Evolutionary conservation across 805 yeast species (phyloP).

Genomic region (Tetrapisispora pingtungensis): DNA sequence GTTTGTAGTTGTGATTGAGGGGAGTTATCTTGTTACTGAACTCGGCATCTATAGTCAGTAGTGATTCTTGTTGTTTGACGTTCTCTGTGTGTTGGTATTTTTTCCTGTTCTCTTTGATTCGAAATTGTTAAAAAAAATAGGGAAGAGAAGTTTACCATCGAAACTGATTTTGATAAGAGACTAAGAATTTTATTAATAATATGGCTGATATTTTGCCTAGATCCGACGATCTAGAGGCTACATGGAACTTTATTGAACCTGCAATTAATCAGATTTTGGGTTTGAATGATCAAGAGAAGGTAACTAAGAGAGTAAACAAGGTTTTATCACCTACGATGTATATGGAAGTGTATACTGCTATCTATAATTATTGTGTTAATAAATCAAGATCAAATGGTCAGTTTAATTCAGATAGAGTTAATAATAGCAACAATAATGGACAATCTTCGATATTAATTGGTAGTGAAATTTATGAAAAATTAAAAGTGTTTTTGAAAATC

Average conservation of each 20-base stretch:
- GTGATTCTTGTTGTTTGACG: no score
- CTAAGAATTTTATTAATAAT: no score
- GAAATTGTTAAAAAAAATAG: no score
- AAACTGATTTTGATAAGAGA: no score
- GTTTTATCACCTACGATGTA: slow-evolving; percentile 64
- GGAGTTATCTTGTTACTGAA: no score
- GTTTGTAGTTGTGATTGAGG: no score
- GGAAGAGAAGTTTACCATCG: no score
- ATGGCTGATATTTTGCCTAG: slow-evolving; percentile 37
- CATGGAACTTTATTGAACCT: slow-evolving; percentile 74
- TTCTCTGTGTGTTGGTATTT: no score
- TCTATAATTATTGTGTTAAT: slow-evolving; percentile 85
- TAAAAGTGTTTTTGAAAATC: slow-evolving; percentile 52
- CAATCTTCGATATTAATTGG: slow-evolving; percentile 54
- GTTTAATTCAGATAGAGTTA: slow-evolving; percentile 31
- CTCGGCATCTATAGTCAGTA: no score
- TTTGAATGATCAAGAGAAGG: slow-evolving; percentile 30
- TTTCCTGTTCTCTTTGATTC: no score
- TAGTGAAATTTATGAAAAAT: slow-evolving; percentile 71
- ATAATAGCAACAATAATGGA: slow-evolving; percentile 27
- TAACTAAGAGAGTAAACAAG: slow-evolving; percentile 38
- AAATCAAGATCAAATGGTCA: slow-evolving; percentile 44
- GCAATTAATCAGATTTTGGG: slow-evolving; percentile 64
- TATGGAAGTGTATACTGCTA: slow-evolving; percentile 84
- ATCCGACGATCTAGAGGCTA: slow-evolving; percentile 53